phyloP scores from a whole-genome alignment of 345 rosid genomes.

The Citrus cavaleriei region DNA sequence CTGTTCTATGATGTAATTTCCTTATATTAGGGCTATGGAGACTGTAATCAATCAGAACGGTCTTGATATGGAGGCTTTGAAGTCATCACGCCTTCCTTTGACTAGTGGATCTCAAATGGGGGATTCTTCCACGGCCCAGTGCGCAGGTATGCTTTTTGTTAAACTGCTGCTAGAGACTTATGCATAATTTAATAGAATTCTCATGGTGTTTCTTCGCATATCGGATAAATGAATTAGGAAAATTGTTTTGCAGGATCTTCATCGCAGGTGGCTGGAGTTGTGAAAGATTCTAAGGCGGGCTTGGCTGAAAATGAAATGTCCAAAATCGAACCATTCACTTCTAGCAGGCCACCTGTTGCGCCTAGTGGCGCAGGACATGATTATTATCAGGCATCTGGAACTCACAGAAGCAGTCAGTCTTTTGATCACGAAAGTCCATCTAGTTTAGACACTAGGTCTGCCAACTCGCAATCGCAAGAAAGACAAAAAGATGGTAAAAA shows the following conservation, averaged over 20 bases:
- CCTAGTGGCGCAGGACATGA: slow-evolving; percentile 59
- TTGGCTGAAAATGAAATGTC: slow-evolving; percentile 63
- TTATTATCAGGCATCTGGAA: slow-evolving; percentile 70
- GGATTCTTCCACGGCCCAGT: slow-evolving; percentile 57
- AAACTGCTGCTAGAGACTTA: neutral
- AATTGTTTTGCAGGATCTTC: slow-evolving; percentile 56
- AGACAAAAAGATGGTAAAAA: slow-evolving; percentile 60
- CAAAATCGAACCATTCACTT: slow-evolving; percentile 55
- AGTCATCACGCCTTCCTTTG: slow-evolving; percentile 64
- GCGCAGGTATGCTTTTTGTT: slow-evolving; percentile 50
- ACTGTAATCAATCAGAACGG: slow-evolving; percentile 89
- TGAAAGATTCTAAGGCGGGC: slow-evolving; percentile 51
- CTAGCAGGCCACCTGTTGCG: slow-evolving; percentile 68
- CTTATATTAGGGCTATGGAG: slow-evolving; percentile 85
- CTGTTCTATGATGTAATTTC: slow-evolving; percentile 17
- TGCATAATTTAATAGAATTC: neutral
- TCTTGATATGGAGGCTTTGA: slow-evolving; percentile 89
- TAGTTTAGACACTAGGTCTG: slow-evolving; percentile 82
- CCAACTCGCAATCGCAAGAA: slow-evolving; percentile 83
- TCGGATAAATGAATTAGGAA: slow-evolving; percentile 7
- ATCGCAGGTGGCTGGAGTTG: slow-evolving; percentile 55
- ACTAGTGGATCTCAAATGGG: slow-evolving; percentile 69
- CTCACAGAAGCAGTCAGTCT: slow-evolving; percentile 63
- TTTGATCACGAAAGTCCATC: slow-evolving; percentile 94
- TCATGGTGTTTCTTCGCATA: neutral